phyloP scores from a whole-genome alignment of 768 basidiomycete species.

The Hericium rajendrae region DNA sequence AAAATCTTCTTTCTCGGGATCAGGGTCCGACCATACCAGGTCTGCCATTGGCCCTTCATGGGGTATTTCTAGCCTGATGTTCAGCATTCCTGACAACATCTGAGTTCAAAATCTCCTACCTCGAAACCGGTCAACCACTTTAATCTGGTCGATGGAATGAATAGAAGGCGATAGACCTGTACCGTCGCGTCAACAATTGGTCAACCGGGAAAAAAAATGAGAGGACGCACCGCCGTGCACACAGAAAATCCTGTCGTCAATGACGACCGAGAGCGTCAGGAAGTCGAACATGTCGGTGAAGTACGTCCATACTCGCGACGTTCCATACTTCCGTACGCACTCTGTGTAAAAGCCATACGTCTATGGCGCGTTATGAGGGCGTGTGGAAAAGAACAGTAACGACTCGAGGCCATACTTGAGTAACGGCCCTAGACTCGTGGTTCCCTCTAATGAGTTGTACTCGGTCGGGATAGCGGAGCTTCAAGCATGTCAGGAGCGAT shows the following conservation, averaged over 20 bases:
- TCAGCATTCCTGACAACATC: conserved; percentile 12
- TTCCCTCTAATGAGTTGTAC: conserved; percentile 97
- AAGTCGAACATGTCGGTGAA: conserved; percentile 99
- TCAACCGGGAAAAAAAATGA: neutral
- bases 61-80: conserved; percentile 69
- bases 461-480: conserved; percentile 92
- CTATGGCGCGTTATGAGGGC: conserved; percentile 30
- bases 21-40: conserved; percentile 99
- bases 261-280: conserved; percentile 92
- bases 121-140: conserved; percentile 97
- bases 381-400: neutral
- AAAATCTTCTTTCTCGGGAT: conserved; percentile 98
- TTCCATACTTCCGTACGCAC: conserved; percentile 95
- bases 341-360: conserved; percentile 99
- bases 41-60: conserved; percentile 99
- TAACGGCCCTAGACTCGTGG: conserved; percentile 96
- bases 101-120: conserved; percentile 34
- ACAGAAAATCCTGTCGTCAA: conserved; percentile 98
- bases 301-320: conserved; percentile 95
- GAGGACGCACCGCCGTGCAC: conserved; percentile 80
- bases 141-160: conserved; percentile 99
- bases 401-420: conserved; percentile 62
- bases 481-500: conserved; percentile 91
- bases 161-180: conserved; percentile 93
- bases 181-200: conserved; percentile 2